Evolutionary conservation across 306 rosid species (phyloP), one percentile per base, ranked within the genome.

Genomic region (Rosa persica): DNA sequence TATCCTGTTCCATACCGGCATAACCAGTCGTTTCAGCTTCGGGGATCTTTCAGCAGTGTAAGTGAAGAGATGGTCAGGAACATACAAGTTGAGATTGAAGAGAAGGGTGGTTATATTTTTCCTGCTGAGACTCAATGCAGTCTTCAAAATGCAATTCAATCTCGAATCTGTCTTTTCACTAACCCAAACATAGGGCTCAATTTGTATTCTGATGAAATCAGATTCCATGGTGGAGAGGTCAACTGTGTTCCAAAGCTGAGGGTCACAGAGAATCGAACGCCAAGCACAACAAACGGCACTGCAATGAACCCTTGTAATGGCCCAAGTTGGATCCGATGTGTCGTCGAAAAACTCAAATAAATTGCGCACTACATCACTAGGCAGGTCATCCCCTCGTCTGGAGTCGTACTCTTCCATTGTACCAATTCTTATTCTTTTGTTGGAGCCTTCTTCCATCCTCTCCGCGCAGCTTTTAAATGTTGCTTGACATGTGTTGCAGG

Each of bases 1-100:
- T 48, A 92, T 89, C 81, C 87, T 86, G 88, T 92, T 89, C 94
- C 97, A 89, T 54, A 89, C 90, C 3, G 97, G 97, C 83, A 92
- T 58, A 78, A 92, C 94, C 0, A 92, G 89, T 6, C 94, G 86
- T 62, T 75, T 87, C 49, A 92, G 92, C 54, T 1, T 73, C 2
- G 88, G 92, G 78, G 86, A 85, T 85, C 97, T 92, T 86, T 89
- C 94, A 11, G 97, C 97, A 12, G 92, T 87, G 66, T 92, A 89
- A 38, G 92, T 89, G 81, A 92, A 81, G 85, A 82, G 90, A 10
- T 88, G 88, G 77, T 89, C 89, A n/a, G 88, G 87, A 15, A 89
- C 79, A 34, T 82, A 89, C 76, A 91, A 78, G 83, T 89, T 84
- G 82, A 91, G 86, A 83, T 91, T 55, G 62, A 55, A 55, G 30